A percentile compares a stretch with the other conserved stretches of the same genome.
Conservation (phyloP, 139 green algal genomes). For the Chlorella sp. region DNA sequence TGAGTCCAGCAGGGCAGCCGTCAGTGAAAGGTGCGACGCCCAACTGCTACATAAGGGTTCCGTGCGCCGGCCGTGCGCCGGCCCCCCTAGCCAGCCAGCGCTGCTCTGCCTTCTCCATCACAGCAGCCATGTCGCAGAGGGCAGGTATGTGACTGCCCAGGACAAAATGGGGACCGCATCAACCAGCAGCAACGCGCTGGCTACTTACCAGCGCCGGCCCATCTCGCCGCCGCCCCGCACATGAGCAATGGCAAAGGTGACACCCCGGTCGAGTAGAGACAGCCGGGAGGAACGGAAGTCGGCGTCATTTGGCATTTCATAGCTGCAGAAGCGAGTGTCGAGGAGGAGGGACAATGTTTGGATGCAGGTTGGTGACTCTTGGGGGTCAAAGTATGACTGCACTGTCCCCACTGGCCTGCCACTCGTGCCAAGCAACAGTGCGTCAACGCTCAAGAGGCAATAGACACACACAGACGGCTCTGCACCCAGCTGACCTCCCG, state of each 20-base stretch:
- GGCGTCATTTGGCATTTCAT: conserved; percentile 71
- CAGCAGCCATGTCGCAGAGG: too few relatives aligned
- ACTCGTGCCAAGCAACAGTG: not conserved
- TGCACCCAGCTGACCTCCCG: not conserved
- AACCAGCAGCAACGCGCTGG: too few relatives aligned
- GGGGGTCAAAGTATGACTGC: too few relatives aligned
- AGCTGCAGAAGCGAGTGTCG: conserved; percentile 36
- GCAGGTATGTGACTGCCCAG: too few relatives aligned
- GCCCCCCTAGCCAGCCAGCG: too few relatives aligned
- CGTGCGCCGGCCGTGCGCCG: too few relatives aligned
- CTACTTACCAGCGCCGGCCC: conserved; percentile 80
- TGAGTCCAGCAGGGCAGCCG: too few relatives aligned
- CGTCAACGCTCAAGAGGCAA: not conserved
- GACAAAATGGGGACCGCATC: too few relatives aligned
- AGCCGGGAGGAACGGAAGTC: conserved; percentile 62
- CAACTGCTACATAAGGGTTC: too few relatives aligned
- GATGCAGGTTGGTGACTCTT: too few relatives aligned
- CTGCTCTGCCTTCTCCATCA: too few relatives aligned
- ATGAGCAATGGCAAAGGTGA: conserved; percentile 84
- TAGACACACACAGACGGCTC: not conserved
- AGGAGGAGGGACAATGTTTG: not conserved
- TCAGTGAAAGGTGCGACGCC: too few relatives aligned
- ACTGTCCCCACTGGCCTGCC: not conserved
- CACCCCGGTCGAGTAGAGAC: conserved; percentile 79
- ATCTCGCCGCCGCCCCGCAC: conserved; percentile 84